These are phyloP conservation scores for Nicotiana benthamiana DNA, from an alignment of 257 asterid genomes.

Conservation along the genomic window DNA sequence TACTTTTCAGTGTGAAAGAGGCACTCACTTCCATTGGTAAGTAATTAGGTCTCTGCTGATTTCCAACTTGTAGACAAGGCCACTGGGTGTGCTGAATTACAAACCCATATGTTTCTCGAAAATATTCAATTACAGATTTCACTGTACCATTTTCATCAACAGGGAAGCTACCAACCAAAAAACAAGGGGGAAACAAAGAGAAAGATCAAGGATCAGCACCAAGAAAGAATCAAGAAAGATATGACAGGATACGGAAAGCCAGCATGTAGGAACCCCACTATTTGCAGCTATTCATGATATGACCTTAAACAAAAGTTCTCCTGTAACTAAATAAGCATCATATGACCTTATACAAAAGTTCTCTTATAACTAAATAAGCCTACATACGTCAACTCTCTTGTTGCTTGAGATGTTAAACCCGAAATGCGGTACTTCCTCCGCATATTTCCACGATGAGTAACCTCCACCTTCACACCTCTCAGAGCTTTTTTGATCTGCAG, in stretches of 20 bases:
- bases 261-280: neutral
- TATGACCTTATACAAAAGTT: neutral
- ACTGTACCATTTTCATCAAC: constrained; percentile 82
- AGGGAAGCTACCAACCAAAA: constrained; percentile 50
- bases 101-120: constrained; percentile 72
- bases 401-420: constrained; percentile 89
- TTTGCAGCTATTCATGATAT: neutral
- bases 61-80: constrained; percentile 97
- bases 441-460: constrained; percentile 95
- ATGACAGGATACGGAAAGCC: neutral
- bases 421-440: constrained; percentile 86
- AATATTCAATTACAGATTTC: constrained; percentile 82
- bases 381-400: constrained; percentile 81
- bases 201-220: neutral
- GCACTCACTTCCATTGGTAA: constrained; percentile 86
- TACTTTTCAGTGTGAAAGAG: neutral
- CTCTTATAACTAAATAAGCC: neutral
- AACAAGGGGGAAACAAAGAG: constrained; percentile 5
- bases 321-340: neutral
- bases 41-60: constrained; percentile 75
- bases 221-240: neutral
- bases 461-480: constrained; percentile 95
- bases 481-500: constrained; percentile 86
- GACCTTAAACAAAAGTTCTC: neutral
- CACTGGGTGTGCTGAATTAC: constrained; percentile 66